Conservation (phyloP, 768 basidiomycete species). For the Holtermannia corniformis region DNA sequence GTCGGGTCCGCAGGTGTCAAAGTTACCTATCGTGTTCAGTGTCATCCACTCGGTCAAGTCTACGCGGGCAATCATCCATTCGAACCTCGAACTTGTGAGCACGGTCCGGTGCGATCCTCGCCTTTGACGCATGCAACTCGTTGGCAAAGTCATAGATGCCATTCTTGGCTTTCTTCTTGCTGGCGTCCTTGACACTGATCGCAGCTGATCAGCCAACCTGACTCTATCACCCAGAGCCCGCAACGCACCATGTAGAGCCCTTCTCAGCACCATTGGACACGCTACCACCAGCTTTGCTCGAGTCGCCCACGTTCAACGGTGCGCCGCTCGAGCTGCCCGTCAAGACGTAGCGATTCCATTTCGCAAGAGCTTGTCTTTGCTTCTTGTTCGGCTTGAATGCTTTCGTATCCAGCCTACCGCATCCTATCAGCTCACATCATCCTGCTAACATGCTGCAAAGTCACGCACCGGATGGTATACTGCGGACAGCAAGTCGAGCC, state of each 20-base stretch:
- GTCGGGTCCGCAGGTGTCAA: constrained; percentile 71
- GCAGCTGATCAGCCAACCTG: no score
- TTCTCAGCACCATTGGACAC: neutral
- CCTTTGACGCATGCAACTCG: constrained; percentile 55
- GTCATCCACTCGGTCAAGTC: neutral
- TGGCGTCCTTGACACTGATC: constrained; percentile 9
- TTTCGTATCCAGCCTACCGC: constrained; percentile 11
- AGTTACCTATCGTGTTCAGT: constrained; percentile 48
- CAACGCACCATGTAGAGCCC: constrained; percentile 12
- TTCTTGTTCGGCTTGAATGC: constrained; percentile 25
- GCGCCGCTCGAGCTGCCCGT: constrained; percentile 54
- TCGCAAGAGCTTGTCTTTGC: constrained; percentile 29
- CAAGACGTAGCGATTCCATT: constrained; percentile 29
- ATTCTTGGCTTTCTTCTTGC: constrained; percentile 23
- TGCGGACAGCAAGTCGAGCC: constrained; percentile 78
- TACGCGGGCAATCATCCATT: constrained; percentile 4
- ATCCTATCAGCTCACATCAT: constrained; percentile 12
- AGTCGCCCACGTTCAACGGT: constrained; percentile 58
- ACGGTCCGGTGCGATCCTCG: constrained; percentile 23
- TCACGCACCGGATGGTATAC: constrained; percentile 64
- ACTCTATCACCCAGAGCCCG: no score
- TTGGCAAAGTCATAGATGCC: constrained; percentile 45
- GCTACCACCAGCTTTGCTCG: constrained; percentile 63
- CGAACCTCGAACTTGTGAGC: constrained; percentile 51
- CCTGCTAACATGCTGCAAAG: neutral